These are phyloP conservation scores for Russula vinacea DNA, from an alignment of 768 basidiomycete genomes.

Conservation along the genomic window DNA sequence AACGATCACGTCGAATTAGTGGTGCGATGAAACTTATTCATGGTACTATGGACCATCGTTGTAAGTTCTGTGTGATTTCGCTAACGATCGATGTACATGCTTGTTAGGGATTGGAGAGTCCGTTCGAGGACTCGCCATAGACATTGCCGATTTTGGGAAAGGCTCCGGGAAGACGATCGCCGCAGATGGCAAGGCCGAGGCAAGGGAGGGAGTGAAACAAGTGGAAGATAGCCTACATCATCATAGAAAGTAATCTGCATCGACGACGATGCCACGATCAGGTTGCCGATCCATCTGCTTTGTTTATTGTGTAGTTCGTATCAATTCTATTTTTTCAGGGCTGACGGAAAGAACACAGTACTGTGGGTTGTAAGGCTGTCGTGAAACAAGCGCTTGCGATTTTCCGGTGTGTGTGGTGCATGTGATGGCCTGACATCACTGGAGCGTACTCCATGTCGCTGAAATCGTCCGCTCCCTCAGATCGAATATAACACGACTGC, in stretches of 20 bases:
- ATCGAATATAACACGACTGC: background rate
- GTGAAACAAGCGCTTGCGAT: too few species aligned
- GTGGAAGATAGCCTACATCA: background rate
- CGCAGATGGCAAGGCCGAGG: slow-evolving; percentile 9
- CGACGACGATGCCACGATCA: background rate
- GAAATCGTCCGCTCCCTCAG: slow-evolving; percentile 9
- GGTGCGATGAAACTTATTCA: slow-evolving; percentile 12
- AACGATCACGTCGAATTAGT: background rate
- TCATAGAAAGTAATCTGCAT: background rate
- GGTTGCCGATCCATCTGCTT: background rate
- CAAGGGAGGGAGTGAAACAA: slow-evolving; percentile 14
- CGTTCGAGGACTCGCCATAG: slow-evolving; percentile 15
- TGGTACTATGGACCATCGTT: background rate
- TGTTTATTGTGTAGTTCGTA: background rate
- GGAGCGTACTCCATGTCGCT: background rate
- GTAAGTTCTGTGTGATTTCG: background rate
- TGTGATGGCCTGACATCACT: background rate
- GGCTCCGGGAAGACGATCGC: slow-evolving; percentile 16
- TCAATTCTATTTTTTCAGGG: background rate
- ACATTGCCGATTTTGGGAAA: slow-evolving; percentile 19
- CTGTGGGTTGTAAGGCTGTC: too few species aligned
- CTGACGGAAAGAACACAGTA: background rate
- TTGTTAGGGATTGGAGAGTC: slow-evolving; percentile 20
- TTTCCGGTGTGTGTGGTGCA: too few species aligned
- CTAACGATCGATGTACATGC: background rate